These are phyloP conservation scores for Albifimbria verrucaria DNA, from an alignment of 2,329 filamentous ascomycete species.

Conservation along the genomic window DNA sequence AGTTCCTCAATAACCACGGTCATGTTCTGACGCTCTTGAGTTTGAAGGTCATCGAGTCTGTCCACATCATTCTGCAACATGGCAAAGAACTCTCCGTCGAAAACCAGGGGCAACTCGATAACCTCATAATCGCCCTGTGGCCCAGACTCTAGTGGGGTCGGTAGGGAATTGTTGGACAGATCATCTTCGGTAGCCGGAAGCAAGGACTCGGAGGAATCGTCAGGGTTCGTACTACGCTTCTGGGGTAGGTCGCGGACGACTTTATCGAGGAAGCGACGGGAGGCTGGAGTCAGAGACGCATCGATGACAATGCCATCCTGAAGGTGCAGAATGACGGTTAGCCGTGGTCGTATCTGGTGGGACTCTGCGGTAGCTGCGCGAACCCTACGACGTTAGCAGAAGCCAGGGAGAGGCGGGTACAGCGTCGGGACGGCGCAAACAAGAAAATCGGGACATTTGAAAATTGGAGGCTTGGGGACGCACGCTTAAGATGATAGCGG, in stretches of 20 bases:
- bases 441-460: too few species aligned
- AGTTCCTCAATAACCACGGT: conserved; percentile 60
- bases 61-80: conserved; percentile 70
- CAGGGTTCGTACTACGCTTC: conserved; percentile 4
- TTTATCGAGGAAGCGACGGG: conserved; percentile 59
- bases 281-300: conserved; percentile 63
- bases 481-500: background rate
- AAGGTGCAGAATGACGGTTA: conserved; percentile 67
- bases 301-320: conserved; percentile 65
- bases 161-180: background rate
- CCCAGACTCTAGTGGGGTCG: background rate
- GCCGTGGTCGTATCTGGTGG: conserved; percentile 58
- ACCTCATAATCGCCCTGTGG: conserved; percentile 22
- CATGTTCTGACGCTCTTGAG: conserved; percentile 62
- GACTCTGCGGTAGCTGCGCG: conserved; percentile 35
- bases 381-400: too few species aligned
- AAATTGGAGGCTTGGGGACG: too few species aligned
- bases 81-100: conserved; percentile 77
- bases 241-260: conserved; percentile 45
- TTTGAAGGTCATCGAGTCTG: conserved; percentile 65
- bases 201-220: conserved; percentile 1
- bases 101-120: conserved; percentile 73
- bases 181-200: background rate
- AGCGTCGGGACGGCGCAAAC: too few species aligned
- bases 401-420: too few species aligned